phyloP scores from a whole-genome alignment of 75 land plant genomes.

The Isoetes taiwanensis region DNA sequence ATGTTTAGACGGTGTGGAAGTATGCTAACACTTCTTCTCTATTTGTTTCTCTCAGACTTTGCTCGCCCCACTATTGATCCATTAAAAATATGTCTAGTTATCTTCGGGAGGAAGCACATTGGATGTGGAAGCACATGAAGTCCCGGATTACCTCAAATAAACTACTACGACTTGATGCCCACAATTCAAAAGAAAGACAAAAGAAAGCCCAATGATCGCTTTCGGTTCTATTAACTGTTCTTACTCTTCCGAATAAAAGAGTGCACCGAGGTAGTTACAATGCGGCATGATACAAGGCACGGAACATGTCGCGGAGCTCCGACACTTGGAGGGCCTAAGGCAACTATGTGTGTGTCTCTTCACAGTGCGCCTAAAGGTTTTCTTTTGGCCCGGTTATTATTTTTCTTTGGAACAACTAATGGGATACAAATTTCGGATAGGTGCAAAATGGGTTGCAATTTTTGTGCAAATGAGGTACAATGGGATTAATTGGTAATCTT shows the following conservation, averaged over 20 bases:
- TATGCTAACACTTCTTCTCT: no score
- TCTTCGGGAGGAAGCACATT: no score
- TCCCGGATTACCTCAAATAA: conserved; percentile 63
- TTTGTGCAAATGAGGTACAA: conserved; percentile 96
- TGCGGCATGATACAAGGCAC: conserved; percentile 76
- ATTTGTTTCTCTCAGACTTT: no score
- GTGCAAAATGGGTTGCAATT: conserved; percentile 96
- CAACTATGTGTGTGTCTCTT: conserved; percentile 88
- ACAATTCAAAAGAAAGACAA: conserved; percentile 54
- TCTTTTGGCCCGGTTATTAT: neutral
- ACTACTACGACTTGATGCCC: conserved; percentile 35
- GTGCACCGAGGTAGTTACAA: conserved; percentile 82
- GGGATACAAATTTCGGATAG: conserved; percentile 37
- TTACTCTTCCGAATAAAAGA: conserved; percentile 75
- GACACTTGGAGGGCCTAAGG: conserved; percentile 66
- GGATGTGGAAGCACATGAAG: conserved; percentile 36
- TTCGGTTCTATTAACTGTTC: conserved; percentile 76
- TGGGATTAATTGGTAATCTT: conserved; percentile 81
- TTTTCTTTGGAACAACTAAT: neutral
- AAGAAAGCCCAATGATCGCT: conserved; percentile 38
- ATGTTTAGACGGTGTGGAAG: no score
- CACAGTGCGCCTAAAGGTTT: conserved; percentile 33
- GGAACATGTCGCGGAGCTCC: conserved; percentile 77
- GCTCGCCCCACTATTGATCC: no score
- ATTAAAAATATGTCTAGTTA: no score